These are phyloP conservation scores for Sequoiadendron giganteum DNA, from an alignment of 75 land plant genomes.

Conservation along the genomic window DNA sequence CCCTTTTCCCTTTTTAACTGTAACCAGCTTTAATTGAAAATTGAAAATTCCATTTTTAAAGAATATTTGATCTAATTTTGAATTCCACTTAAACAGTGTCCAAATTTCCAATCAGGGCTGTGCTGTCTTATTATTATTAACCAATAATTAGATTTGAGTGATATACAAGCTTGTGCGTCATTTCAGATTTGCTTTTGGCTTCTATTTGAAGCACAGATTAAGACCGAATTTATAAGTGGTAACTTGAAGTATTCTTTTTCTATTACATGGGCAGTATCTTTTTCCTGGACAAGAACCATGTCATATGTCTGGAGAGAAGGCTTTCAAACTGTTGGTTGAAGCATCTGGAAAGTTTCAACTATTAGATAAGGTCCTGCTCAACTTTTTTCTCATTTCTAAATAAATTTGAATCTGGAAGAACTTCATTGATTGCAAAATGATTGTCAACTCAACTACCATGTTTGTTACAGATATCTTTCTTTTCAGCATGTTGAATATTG, in stretches of 20 bases:
- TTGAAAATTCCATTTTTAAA: not conserved
- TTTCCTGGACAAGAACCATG: conserved; percentile 38
- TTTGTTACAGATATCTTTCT: not conserved
- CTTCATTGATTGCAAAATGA: not conserved
- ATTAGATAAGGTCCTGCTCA: conserved; percentile 30
- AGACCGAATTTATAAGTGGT: not conserved
- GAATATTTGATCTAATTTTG: not conserved
- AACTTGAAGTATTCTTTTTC: not conserved
- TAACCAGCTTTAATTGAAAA: not conserved
- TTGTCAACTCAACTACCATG: not conserved
- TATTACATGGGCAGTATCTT: conserved; percentile 25
- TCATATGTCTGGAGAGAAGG: conserved; percentile 16
- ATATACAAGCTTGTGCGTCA: not conserved
- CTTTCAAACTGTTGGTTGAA: conserved; percentile 17
- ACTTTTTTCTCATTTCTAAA: not conserved
- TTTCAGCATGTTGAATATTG: not conserved
- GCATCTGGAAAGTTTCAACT: conserved; percentile 47
- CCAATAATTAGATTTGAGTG: not conserved
- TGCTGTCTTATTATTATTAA: not conserved
- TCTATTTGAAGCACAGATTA: not conserved
- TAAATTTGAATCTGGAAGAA: not conserved
- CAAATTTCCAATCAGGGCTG: not conserved
- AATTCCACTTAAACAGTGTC: not conserved
- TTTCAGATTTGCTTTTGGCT: not conserved
- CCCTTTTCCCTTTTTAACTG: not conserved